Percentiles rank a stretch among this genome's conserved stretches.
Evolutionary conservation across 1,139 yeast genomes (phyloP).

Genomic region (Dujonia santamariae): DNA sequence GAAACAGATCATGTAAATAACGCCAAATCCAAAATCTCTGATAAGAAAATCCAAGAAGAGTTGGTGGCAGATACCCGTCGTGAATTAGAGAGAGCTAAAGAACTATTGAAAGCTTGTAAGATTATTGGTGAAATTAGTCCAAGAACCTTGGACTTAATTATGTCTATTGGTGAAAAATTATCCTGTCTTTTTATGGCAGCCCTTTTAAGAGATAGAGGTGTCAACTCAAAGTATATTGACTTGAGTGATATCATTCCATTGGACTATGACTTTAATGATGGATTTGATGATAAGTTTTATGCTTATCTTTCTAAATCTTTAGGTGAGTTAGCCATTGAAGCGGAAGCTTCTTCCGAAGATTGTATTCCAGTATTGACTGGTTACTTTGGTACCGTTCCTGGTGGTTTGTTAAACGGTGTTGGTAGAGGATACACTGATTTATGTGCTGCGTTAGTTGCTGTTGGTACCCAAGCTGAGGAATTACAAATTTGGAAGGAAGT

Average conservation of each 20-base stretch:
- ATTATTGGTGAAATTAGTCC: slow-evolving; percentile 90
- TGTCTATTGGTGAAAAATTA: slow-evolving; percentile 92
- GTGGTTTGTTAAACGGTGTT: slow-evolving; percentile 86
- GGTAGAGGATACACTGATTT: slow-evolving; percentile 97
- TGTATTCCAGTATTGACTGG: slow-evolving; percentile 93
- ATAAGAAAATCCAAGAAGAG: slow-evolving; percentile 39
- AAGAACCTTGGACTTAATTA: slow-evolving; percentile 82
- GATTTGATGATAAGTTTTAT: slow-evolving; percentile 71
- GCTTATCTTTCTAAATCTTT: slow-evolving; percentile 57
- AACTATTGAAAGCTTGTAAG: slow-evolving; percentile 79
- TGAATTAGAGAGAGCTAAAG: slow-evolving; percentile 67
- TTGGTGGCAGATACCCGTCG: slow-evolving; percentile 55
- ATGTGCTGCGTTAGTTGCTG: slow-evolving; percentile 96
- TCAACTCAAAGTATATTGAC: slow-evolving; percentile 75
- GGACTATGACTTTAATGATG: slow-evolving; percentile 49
- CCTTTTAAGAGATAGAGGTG: slow-evolving; percentile 75
- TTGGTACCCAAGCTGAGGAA: slow-evolving; percentile 88
- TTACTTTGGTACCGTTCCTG: slow-evolving; percentile 91
- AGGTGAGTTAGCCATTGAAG: slow-evolving; percentile 17
- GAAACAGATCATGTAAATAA: slow-evolving; percentile 75
- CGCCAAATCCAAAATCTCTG: slow-evolving; percentile 54
- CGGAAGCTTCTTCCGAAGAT: slow-evolving; percentile 17
- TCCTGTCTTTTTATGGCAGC: slow-evolving; percentile 88
- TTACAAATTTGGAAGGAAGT: slow-evolving; percentile 98
- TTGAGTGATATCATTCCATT: slow-evolving; percentile 67